A percentile compares a stretch with the other conserved stretches of the same genome.
Conservation (phyloP, 2,329 filamentous ascomycete genomes). For the Penicillium sp. region DNA sequence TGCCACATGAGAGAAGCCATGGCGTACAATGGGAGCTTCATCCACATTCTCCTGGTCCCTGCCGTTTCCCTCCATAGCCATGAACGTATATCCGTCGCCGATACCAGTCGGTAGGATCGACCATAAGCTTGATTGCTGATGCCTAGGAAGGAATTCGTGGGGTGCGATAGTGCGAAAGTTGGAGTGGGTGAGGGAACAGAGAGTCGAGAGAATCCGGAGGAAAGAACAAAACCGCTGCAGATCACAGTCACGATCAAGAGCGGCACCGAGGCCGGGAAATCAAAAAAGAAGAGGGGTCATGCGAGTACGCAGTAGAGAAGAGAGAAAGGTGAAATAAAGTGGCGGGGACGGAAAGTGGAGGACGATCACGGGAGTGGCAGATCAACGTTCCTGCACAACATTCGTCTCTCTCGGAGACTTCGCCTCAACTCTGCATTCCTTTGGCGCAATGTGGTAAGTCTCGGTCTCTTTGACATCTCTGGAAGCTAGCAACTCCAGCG, state of each 20-base stretch:
- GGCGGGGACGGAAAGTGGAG: constrained; percentile 25
- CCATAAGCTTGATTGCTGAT: constrained; percentile 28
- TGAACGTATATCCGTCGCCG: constrained; percentile 24
- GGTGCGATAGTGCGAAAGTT: neutral
- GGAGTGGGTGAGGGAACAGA: constrained; percentile 10
- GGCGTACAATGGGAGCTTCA: constrained; percentile 36
- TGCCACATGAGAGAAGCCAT: constrained; percentile 10
- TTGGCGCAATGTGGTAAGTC: neutral
- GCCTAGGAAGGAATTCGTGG: constrained; percentile 2
- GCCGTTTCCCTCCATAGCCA: constrained; percentile 36
- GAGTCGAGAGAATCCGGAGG: constrained; percentile 7
- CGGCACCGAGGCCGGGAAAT: constrained; percentile 12
- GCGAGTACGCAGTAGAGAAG: constrained; percentile 3
- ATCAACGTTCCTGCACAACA: constrained; percentile 20
- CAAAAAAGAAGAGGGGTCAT: constrained; percentile 5
- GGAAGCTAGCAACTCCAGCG: neutral
- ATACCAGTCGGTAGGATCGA: constrained; percentile 17
- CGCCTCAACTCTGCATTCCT: neutral
- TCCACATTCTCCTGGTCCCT: constrained; percentile 34
- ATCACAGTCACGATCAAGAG: constrained; percentile 7
- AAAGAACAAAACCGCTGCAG: neutral
- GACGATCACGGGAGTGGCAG: constrained; percentile 24
- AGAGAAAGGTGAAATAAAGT: constrained; percentile 18
- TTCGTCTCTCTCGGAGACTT: constrained; percentile 4
- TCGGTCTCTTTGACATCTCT: neutral